Conservation (phyloP, 805 yeast genomes). For the Candida anglica region DNA sequence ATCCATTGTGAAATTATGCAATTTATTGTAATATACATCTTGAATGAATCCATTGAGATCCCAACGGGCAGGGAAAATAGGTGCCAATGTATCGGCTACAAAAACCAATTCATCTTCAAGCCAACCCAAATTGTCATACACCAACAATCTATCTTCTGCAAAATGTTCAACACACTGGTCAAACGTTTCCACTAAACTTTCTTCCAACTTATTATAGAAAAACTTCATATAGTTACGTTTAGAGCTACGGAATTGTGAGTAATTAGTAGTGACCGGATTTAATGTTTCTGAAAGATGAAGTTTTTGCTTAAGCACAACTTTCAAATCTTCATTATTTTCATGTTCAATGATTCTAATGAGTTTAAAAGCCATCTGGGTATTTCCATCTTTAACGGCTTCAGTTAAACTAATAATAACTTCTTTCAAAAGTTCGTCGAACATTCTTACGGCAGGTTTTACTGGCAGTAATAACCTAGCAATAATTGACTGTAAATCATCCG, state of each 20-base stretch:
- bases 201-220: constrained; percentile 56
- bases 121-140: constrained; percentile 76
- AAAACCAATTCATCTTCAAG: constrained; percentile 73
- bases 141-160: constrained; percentile 46
- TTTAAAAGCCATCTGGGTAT: constrained; percentile 63
- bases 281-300: constrained; percentile 17
- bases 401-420: constrained; percentile 66
- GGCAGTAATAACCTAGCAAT: constrained; percentile 54
- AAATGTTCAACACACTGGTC: constrained; percentile 57
- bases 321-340: constrained; percentile 77
- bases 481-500: constrained; percentile 67
- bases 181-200: constrained; percentile 64
- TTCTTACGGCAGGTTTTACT: constrained; percentile 42
- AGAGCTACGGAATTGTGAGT: constrained; percentile 25
- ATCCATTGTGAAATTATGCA: constrained; percentile 60
- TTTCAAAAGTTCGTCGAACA: constrained; percentile 61
- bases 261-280: constrained; percentile 17
- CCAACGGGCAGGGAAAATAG: constrained; percentile 74
- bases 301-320: constrained; percentile 30
- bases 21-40: constrained; percentile 61
- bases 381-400: constrained; percentile 69
- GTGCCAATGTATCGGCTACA: constrained; percentile 54
- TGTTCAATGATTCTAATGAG: constrained; percentile 72
- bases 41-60: constrained; percentile 58
- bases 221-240: constrained; percentile 60